A percentile compares a stretch with the other conserved stretches of the same genome.
Conservation (phyloP, 345 rosid genomes). For the Heritiera littoralis region DNA sequence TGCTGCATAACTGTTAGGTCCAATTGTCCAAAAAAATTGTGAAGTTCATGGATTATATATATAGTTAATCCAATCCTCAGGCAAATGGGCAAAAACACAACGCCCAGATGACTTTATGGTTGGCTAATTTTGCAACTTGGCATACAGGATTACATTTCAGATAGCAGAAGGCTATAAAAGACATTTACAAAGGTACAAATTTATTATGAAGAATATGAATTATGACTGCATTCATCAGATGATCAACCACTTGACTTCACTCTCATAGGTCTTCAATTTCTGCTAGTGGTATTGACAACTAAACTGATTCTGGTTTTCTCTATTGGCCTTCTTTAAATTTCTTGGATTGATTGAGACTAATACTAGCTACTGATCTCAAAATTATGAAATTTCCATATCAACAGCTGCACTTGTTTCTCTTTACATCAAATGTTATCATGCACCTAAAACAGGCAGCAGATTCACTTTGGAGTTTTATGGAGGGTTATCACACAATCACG, state of each 20-base stretch:
- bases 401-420: no score
- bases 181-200: not conserved
- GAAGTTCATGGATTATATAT: not conserved
- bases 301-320: not conserved
- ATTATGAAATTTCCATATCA: not conserved
- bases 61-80: not conserved
- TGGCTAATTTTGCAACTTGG: constrained; percentile 1
- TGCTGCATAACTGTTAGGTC: not conserved
- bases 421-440: not conserved
- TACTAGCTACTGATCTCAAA: no score
- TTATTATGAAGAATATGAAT: not conserved
- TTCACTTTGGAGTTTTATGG: not conserved
- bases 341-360: not conserved
- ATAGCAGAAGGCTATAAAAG: not conserved
- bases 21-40: not conserved
- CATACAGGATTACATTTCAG: not conserved
- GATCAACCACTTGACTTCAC: not conserved
- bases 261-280: not conserved
- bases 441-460: not conserved
- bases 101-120: not conserved
- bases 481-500: not conserved
- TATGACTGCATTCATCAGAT: not conserved
- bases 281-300: not conserved
- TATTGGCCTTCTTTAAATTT: not conserved
- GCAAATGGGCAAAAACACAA: not conserved